Conservation (phyloP, 1,284 basidiomycete species). For the Somion occarium region DNA sequence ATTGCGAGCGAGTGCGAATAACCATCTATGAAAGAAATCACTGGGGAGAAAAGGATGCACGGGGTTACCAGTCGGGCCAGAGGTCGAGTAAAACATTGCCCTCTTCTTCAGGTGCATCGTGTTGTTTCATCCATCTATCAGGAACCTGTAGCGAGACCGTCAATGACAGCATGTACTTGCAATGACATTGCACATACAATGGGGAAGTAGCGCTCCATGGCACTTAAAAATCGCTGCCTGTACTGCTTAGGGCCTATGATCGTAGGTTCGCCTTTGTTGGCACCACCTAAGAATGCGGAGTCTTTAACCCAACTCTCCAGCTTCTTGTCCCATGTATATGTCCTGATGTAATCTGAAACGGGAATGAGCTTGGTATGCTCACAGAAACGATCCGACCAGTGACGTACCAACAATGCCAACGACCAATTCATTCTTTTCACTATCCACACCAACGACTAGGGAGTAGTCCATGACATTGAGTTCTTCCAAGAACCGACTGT, state of each 20-base stretch:
- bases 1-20: not conserved
- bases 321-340: slow-evolving; percentile 98
- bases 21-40: no score
- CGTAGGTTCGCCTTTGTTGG: slow-evolving; percentile 82
- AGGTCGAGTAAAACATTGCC: slow-evolving; percentile 46
- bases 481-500: slow-evolving; percentile 90
- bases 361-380: slow-evolving; percentile 2
- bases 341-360: slow-evolving; percentile 80
- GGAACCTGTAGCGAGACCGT: slow-evolving; percentile 50
- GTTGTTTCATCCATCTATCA: slow-evolving; percentile 84
- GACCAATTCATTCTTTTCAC: slow-evolving; percentile 77
- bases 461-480: slow-evolving; percentile 99
- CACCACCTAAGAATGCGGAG: slow-evolving; percentile 79
- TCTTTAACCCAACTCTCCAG: slow-evolving; percentile 98
- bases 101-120: slow-evolving; percentile 71
- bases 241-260: slow-evolving; percentile 88
- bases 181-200: slow-evolving; percentile 54
- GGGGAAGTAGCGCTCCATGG: slow-evolving; percentile 92
- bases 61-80: slow-evolving; percentile 54
- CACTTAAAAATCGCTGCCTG: slow-evolving; percentile 82
- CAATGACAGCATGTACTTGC: not conserved
- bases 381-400: slow-evolving; percentile 12
- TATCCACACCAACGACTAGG: slow-evolving; percentile 91
- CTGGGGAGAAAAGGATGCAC: no score
- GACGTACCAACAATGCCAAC: slow-evolving; percentile 92